Base-by-base conservation (phyloP, 2,329 filamentous ascomycete species). In the Pleomassaria siparia region DNA sequence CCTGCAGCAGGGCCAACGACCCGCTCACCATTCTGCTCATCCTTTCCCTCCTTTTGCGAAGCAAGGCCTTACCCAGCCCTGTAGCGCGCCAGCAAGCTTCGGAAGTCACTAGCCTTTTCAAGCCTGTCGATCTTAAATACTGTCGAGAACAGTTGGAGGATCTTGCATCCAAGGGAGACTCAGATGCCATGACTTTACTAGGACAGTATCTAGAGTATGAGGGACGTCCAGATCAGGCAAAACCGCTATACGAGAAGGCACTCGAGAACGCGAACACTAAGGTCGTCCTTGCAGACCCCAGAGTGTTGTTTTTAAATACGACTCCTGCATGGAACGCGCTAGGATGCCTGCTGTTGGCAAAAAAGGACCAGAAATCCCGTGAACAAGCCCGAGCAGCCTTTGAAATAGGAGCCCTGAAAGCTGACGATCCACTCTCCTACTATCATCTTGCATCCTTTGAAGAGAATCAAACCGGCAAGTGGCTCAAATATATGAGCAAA, bases 401-500 rank as follows among this genome's bases (percentile, higher is more conserved):
- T 21, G 49, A 64, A 15, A 63, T 60, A 21, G 75, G 74, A 13
- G 66, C 67, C 6, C 56, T 66, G 15, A 51, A 70, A 48, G 64
- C 62, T 39, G 74, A 76, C 36, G 75, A 78, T 44, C 74, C 75
- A 0, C 56, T 68, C n/a, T 67, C 72, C 1, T 74, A 68, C 53
- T 73, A 67, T 46, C 60, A 69, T 37, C 66, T 71, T 8, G 63
- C 72, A 1, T 49, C 55, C 4, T 58, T 66, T 4, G 51, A 58
- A 29, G 54, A 63, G 2, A 50, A 53, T 22, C 49, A 55, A 21
- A 70, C 62, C 13, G 55, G 56, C 25, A 56, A 64, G 2, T 77
- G 75, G 75, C 58, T 77, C 8, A 68, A 68, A 47, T 70, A 72
- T 51, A 71, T 71, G 43, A 76, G 63, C 26, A 77, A 76, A 63